Base-by-base conservation (phyloP, 192 early-diverging fungal genomes). In the Coemansia sp. region DNA sequence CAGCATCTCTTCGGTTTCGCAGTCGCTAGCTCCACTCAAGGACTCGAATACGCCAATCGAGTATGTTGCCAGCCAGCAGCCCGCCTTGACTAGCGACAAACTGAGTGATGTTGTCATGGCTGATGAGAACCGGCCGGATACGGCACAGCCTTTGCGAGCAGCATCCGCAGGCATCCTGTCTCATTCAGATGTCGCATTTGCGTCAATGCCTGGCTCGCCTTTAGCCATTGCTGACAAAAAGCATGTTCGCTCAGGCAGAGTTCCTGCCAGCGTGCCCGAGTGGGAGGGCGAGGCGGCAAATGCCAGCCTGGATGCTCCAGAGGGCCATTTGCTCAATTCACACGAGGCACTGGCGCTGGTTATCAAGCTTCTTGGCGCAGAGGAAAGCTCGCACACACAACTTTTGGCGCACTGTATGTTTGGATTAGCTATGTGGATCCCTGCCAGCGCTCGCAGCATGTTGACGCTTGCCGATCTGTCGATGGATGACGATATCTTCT, bases 381-480 rank as follows among this genome's bases (percentile, higher is more conserved):
- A 33, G 36, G 44, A 50, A 9, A 15, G 18, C 14, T 23, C 37
- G n/a, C 63, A 63, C 36, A 41, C 41, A 35, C 73, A 77, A 53
- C 52, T 59, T 3, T 63, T 59, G 38, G 67, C 73, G 0, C 63
- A 70, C 35, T 38, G 30, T 10, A 50, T 42, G 23, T 31, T 77
- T 36, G 73, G 73, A 26, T n/a, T 77, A 35, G 54, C 66, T 0
- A 55, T 67, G 42, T 77, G 73, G 73, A 38, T 70, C 15, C 20
- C 62, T 19, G 47, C 50, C 19, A 37, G 33, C 13, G 46, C 59
- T 37, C 73, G 73, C 39, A 56, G 55, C 15, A 42, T 16, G 10
- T 53, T 77, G 59, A 70, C 73, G 40, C 63, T 77, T 9, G 58
- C 53, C 3, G 73, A 77, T 40, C 16, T 77, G 12, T 61, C 56